These are phyloP conservation scores for Suillus weaverae DNA, from an alignment of 768 basidiomycete genomes.

Conservation along the genomic window DNA sequence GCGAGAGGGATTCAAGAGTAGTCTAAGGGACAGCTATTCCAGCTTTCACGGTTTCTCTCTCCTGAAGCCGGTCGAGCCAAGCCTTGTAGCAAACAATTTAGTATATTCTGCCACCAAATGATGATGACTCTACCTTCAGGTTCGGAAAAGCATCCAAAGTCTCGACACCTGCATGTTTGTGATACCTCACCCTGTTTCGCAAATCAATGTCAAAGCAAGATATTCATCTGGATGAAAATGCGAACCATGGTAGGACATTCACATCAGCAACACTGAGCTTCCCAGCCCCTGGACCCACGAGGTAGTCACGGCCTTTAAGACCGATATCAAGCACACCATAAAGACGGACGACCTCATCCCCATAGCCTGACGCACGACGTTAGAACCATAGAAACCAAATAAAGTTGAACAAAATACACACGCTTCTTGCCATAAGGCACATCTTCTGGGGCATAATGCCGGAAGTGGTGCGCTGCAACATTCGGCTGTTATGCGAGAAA, in stretches of 20 bases:
- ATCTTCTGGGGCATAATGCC: slow-evolving; percentile 59
- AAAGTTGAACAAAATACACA: slow-evolving; percentile 26
- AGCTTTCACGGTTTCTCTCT: slow-evolving; percentile 23
- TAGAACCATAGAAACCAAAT: slow-evolving; percentile 14
- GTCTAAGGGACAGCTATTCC: slow-evolving; percentile 21
- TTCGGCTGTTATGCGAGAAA: slow-evolving; percentile 13
- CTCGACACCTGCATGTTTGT: slow-evolving; percentile 50
- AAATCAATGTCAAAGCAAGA: neutral
- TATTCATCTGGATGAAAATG: neutral
- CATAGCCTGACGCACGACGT: slow-evolving; percentile 53
- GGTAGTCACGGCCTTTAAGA: slow-evolving; percentile 71
- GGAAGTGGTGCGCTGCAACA: slow-evolving; percentile 66
- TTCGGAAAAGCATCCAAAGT: slow-evolving; percentile 63
- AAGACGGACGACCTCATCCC: slow-evolving; percentile 79
- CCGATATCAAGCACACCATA: slow-evolving; percentile 83
- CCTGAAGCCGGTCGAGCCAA: slow-evolving; percentile 30
- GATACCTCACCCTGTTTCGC: slow-evolving; percentile 51
- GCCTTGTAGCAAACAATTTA: slow-evolving; percentile 17
- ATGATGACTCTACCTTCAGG: slow-evolving; percentile 45
- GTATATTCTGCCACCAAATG: neutral
- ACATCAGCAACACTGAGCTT: slow-evolving; percentile 72
- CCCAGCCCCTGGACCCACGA: slow-evolving; percentile 73
- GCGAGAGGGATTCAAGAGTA: neutral
- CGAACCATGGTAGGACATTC: slow-evolving; percentile 65
- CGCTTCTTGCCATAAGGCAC: slow-evolving; percentile 70